These are phyloP conservation scores for Phytopythium vexans DNA, from an alignment of 352 stramenopile species.

Conservation along the genomic window DNA sequence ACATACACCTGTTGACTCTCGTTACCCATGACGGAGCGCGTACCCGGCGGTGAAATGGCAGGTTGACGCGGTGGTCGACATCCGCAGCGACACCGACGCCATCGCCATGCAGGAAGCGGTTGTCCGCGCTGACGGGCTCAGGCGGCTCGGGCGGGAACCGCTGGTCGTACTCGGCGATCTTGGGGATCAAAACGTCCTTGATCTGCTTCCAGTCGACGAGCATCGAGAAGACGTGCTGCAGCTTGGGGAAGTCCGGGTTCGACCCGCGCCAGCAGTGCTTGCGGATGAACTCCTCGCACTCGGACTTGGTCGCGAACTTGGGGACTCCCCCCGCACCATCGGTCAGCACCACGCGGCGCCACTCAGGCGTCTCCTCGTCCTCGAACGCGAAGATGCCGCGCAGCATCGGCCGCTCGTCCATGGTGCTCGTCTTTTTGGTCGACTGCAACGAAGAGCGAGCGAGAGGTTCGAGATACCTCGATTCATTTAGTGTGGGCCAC, in stretches of 20 bases:
- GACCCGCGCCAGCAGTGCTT: conserved; percentile 83
- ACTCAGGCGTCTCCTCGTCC: conserved; percentile 83
- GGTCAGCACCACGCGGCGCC: conserved; percentile 63
- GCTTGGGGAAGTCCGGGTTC: conserved; percentile 88
- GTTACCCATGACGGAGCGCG: background rate
- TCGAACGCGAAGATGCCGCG: conserved; percentile 86
- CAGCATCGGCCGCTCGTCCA: conserved; percentile 57
- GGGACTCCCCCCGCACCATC: conserved; percentile 68
- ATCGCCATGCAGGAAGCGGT: conserved; percentile 64
- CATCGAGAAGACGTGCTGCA: conserved; percentile 92
- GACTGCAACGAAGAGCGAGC: background rate
- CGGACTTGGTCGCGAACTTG: conserved; percentile 85
- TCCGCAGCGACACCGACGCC: conserved; percentile 45
- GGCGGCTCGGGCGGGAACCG: conserved; percentile 48
- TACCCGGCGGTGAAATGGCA: conserved; percentile 90
- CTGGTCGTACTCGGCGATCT: conserved; percentile 74
- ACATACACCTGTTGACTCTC: background rate
- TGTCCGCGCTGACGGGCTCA: conserved; percentile 33
- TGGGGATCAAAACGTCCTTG: conserved; percentile 64
- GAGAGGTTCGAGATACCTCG: background rate
- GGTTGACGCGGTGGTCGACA: conserved; percentile 84
- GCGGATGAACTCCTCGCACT: conserved; percentile 88
- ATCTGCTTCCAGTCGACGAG: conserved; percentile 89
- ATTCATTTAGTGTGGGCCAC: background rate
- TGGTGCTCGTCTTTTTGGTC: conserved; percentile 5